Conservation (phyloP, 2,329 filamentous ascomycete species). For the Cytospora leucostoma region DNA sequence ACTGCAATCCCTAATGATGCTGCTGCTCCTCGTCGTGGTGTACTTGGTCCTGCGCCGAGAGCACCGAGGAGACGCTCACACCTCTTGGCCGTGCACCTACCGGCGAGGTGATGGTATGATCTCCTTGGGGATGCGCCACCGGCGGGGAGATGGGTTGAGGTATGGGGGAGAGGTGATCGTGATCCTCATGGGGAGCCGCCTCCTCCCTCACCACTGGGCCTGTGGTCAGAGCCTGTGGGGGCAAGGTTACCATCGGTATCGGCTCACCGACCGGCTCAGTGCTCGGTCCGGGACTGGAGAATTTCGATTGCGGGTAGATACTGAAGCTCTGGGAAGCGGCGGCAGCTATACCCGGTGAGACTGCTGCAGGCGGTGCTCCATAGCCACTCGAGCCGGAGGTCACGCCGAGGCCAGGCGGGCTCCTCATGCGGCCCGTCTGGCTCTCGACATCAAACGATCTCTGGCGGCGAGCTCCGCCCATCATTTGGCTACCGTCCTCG, state of each 20-base stretch:
- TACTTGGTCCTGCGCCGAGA: slow-evolving; percentile 2
- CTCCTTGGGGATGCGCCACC: too few species aligned
- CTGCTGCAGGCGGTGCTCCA: not conserved
- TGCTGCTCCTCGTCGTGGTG: slow-evolving; percentile 13
- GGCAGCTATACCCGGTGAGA: slow-evolving; percentile 23
- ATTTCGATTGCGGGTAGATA: slow-evolving; percentile 18
- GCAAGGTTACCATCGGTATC: slow-evolving; percentile 6
- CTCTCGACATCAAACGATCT: slow-evolving; percentile 23
- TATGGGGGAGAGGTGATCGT: not conserved
- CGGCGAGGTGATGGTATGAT: not conserved
- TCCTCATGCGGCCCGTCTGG: slow-evolving; percentile 11
- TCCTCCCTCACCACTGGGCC: not conserved
- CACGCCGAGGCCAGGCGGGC: slow-evolving; percentile 13
- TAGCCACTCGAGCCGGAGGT: not conserved
- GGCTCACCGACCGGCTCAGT: not conserved
- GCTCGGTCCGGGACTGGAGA: slow-evolving; percentile 6
- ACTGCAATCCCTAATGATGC: slow-evolving; percentile 1
- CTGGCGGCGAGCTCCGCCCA: slow-evolving; percentile 6
- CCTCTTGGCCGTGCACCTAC: slow-evolving; percentile 20
- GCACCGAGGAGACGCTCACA: slow-evolving; percentile 19
- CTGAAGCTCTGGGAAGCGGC: slow-evolving; percentile 19
- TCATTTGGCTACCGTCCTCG: slow-evolving; percentile 8
- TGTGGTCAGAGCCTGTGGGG: slow-evolving; percentile 11
- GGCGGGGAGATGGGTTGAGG: not conserved
- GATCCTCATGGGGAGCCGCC: not conserved